Evolutionary conservation across 352 stramenopile species (phyloP).

Genomic region (Globisporangium paddicum): DNA sequence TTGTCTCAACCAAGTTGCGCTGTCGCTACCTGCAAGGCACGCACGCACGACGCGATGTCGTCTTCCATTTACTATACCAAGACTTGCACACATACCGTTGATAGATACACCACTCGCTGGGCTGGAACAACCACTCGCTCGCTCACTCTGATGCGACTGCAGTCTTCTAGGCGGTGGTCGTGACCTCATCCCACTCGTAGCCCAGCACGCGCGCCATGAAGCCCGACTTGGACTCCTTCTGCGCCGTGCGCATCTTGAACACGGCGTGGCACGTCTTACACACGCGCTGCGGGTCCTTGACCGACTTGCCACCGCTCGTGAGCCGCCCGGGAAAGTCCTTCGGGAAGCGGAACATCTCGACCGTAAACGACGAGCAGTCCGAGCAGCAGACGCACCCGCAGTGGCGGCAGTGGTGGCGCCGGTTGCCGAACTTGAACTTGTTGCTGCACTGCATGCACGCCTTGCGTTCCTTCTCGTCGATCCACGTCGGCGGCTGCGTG

Average conservation of each 20-base stretch:
- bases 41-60: background rate
- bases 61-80: conserved; percentile 11
- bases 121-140: background rate
- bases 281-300: conserved; percentile 79
- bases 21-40: background rate
- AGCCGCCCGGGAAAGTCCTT: conserved; percentile 75
- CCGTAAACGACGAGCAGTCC: conserved; percentile 71
- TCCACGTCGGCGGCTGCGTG: conserved; percentile 66
- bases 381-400: conserved; percentile 83
- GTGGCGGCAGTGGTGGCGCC: conserved; percentile 82
- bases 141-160: background rate
- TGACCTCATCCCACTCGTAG: conserved; percentile 86
- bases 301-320: conserved; percentile 53
- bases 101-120: conserved; percentile 13
- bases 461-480: conserved; percentile 69
- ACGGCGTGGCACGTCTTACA: conserved; percentile 80
- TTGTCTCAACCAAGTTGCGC: background rate
- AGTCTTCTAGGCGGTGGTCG: conserved; percentile 21
- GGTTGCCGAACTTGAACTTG: conserved; percentile 75
- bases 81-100: conserved; percentile 7
- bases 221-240: conserved; percentile 82
- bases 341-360: conserved; percentile 81
- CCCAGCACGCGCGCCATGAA: conserved; percentile 79
- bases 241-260: conserved; percentile 78
- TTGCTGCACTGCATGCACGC: conserved; percentile 70